phyloP scores from a whole-genome alignment of 352 stramenopile genomes.

The Globisporangium middletonii region DNA sequence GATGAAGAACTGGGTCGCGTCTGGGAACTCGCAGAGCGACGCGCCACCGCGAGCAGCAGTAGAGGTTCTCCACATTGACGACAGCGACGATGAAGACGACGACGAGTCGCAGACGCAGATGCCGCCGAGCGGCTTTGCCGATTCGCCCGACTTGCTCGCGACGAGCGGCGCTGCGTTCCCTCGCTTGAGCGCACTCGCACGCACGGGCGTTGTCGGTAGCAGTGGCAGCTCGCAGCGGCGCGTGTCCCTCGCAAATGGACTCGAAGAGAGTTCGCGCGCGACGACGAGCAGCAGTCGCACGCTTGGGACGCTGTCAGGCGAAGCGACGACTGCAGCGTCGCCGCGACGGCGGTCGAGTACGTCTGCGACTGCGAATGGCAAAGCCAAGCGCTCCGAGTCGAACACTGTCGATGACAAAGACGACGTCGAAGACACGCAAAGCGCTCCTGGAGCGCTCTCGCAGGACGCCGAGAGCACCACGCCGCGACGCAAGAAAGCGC shows the following conservation, averaged over 20 bases:
- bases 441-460: background rate
- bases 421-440: slow-evolving; percentile 21
- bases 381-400: background rate
- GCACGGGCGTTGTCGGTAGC: background rate
- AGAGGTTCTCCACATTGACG: slow-evolving; percentile 3
- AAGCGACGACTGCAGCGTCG: background rate
- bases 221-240: too few species aligned
- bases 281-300: too few species aligned
- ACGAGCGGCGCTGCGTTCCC: background rate
- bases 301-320: too few species aligned
- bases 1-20: slow-evolving; percentile 13
- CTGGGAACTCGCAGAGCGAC: slow-evolving; percentile 1
- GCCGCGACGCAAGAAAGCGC: slow-evolving; percentile 18
- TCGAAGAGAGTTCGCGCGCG: too few species aligned
- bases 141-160: slow-evolving; percentile 13
- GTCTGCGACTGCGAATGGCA: slow-evolving; percentile 8
- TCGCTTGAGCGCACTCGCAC: background rate
- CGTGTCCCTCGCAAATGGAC: too few species aligned
- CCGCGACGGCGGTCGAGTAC: background rate
- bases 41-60: background rate
- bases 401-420: slow-evolving; percentile 11
- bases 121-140: slow-evolving; percentile 6
- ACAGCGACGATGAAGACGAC: slow-evolving; percentile 15
- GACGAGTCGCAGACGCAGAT: slow-evolving; percentile 18
- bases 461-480: background rate